These are phyloP conservation scores for Colletotrichum cuscutae DNA, from an alignment of 2,329 filamentous ascomycete genomes.

Conservation along the genomic window DNA sequence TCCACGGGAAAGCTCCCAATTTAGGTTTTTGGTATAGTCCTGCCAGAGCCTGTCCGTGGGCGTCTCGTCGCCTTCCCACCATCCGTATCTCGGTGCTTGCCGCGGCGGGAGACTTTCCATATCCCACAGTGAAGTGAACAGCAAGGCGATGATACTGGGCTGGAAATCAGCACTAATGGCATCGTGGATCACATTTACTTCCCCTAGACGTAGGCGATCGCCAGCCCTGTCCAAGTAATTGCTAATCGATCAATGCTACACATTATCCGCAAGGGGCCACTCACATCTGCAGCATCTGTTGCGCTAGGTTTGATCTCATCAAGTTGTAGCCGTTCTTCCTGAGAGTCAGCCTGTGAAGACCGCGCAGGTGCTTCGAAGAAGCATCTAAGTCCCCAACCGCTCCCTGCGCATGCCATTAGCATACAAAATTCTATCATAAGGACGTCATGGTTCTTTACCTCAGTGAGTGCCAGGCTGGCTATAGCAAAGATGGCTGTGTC, in stretches of 20 bases:
- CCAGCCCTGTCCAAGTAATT: conserved; percentile 46
- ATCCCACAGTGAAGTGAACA: conserved; percentile 56
- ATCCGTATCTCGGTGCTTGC: conserved; percentile 48
- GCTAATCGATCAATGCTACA: conserved; percentile 7
- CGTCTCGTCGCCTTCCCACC: conserved; percentile 49
- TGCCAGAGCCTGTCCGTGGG: conserved; percentile 49
- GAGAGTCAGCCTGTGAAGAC: conserved; percentile 45
- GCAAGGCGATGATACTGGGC: conserved; percentile 56
- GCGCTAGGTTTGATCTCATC: conserved; percentile 48
- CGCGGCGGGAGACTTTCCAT: conserved; percentile 46
- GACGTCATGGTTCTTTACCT: conserved; percentile 44
- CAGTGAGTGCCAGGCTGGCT: conserved; percentile 54
- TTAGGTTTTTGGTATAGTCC: conserved; percentile 48
- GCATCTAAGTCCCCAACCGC: conserved; percentile 55
- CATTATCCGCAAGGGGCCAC: conserved; percentile 28
- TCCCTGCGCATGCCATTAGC: conserved; percentile 42
- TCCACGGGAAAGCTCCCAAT: conserved; percentile 49
- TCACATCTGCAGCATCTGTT: conserved; percentile 55
- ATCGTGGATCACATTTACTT: conserved; percentile 46
- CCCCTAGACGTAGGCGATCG: conserved; percentile 50
- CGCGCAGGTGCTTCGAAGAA: conserved; percentile 54
- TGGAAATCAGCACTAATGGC: conserved; percentile 49
- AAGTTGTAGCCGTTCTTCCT: conserved; percentile 40
- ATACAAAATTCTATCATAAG: background rate
- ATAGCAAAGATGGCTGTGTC: conserved; percentile 56